Conservation (phyloP, 768 basidiomycete genomes). For the Clavaria fumosa region DNA sequence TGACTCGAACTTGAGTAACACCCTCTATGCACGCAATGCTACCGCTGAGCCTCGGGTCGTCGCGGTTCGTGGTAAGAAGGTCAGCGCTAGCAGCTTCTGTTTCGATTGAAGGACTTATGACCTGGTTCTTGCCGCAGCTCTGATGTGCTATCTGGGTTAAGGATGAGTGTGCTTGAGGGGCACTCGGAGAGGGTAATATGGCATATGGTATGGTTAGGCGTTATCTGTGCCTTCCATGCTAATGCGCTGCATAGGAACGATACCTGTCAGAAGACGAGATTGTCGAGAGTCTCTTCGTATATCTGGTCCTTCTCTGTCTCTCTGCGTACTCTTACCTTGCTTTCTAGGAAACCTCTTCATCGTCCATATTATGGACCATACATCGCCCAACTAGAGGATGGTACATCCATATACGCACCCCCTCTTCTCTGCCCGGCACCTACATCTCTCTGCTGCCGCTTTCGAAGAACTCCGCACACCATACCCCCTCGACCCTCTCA, state of each 20-base stretch:
- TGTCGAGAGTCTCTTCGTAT: constrained; percentile 54
- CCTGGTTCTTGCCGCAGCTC: constrained; percentile 30
- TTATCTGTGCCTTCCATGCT: constrained; percentile 1
- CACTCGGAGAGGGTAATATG: constrained; percentile 42
- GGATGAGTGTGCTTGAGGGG: constrained; percentile 48
- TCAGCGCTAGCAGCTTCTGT: constrained; percentile 6
- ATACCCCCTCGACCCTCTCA: constrained; percentile 34
- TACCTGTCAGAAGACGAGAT: constrained; percentile 62
- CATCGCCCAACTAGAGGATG: constrained; percentile 72
- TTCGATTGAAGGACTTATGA: background rate
- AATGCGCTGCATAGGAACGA: constrained; percentile 39
- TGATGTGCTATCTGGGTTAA: constrained; percentile 56
- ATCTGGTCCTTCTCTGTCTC: constrained; percentile 14
- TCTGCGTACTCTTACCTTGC: background rate
- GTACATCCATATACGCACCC: constrained; percentile 68
- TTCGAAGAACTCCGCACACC: constrained; percentile 28
- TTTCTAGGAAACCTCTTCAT: constrained; percentile 49
- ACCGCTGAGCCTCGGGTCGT: background rate
- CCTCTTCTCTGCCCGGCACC: constrained; percentile 47
- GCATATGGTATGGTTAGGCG: constrained; percentile 69
- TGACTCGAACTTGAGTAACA: background rate
- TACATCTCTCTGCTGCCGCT: constrained; percentile 42
- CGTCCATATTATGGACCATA: constrained; percentile 54
- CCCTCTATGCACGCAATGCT: background rate
- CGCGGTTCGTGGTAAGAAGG: constrained; percentile 22